Evolutionary conservation across 2,329 filamentous ascomycete species (phyloP).

Genomic region (Biscogniauxia mediterranea): DNA sequence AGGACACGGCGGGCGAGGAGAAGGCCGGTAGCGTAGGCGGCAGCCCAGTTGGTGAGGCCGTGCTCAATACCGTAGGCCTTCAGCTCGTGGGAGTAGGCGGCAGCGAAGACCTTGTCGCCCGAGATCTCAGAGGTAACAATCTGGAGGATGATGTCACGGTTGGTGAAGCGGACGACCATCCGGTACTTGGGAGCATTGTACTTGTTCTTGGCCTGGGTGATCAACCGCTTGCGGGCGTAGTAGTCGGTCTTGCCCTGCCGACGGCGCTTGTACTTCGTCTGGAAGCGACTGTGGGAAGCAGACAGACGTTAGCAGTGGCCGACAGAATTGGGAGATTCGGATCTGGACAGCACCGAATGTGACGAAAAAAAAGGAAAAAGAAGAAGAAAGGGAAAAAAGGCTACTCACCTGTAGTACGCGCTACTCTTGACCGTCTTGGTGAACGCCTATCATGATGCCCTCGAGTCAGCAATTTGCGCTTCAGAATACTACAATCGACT

Average conservation of each 20-base stretch:
- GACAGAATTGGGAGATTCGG: not conserved
- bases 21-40: constrained; percentile 94
- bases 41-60: constrained; percentile 99
- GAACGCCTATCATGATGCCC: constrained; percentile 68
- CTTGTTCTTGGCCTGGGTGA: constrained; percentile 99
- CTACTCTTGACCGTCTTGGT: constrained; percentile 96
- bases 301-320: constrained; percentile 23
- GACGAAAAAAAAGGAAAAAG: too few relatives aligned
- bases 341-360: too few relatives aligned
- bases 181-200: constrained; percentile 99
- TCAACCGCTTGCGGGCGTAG: constrained; percentile 99
- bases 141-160: constrained; percentile 98
- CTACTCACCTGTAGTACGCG: constrained; percentile 93
- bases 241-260: constrained; percentile 98
- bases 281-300: constrained; percentile 71
- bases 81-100: constrained; percentile 96
- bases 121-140: constrained; percentile 94
- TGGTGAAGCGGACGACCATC: constrained; percentile 98
- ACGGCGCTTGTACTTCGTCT: constrained; percentile 99
- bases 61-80: constrained; percentile 96
- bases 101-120: constrained; percentile 93
- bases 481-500: constrained; percentile 65
- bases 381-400: too few relatives aligned
- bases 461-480: constrained; percentile 99
- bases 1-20: constrained; percentile 95